Evolutionary conservation across 2,329 filamentous ascomycete species (phyloP), one percentile per base, ranked within the genome.

Genomic region (Clarireedia paspali): DNA sequence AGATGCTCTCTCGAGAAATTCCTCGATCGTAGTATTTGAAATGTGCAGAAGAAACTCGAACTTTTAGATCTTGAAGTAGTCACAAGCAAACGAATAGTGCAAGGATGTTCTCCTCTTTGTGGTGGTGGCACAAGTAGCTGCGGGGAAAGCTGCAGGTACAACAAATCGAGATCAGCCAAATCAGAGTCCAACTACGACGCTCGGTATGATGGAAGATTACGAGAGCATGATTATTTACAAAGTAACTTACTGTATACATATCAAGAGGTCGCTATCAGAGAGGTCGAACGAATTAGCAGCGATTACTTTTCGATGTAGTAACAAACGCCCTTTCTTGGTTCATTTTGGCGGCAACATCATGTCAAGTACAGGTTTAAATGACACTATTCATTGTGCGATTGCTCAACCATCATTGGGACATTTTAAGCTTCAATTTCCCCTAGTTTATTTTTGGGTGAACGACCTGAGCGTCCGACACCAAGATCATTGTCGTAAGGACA

Each of bases 91-190:
- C 27, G 2, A 27, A 48, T 48, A 49, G 30, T 44, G 48, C 9
- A 49, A 20, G 38, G 20, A 34, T 42, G 27, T 34, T 42, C n/a
- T 14, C 44, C 45, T 54, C 47, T 40, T 34, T 54, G 24, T 27
- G 49, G 14, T 34, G 49, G 40, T 47, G 14, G 42, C 42, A 40
- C 39, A 53, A 56, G 10, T 34, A 53, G 30, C 26, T 56, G 54
- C 54, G 54, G 54, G 54, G 54, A 47, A 24, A 46, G 53, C 47
- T 51, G 47, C 47, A 51, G 47, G 47, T 38, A 46, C 47, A 38
- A 20, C 20, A 27, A 15, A 17, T 38, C 45, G 17, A 20, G 15
- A 42, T 42, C 39, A 42, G 6, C 1, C 17, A 42, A 42, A 34
- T 34, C 30, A 34, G 30, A 12, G 30, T 34, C 9, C 17, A 42